phyloP scores from a whole-genome alignment of 352 stramenopile species.

The Pelagophyceae sp. region DNA sequence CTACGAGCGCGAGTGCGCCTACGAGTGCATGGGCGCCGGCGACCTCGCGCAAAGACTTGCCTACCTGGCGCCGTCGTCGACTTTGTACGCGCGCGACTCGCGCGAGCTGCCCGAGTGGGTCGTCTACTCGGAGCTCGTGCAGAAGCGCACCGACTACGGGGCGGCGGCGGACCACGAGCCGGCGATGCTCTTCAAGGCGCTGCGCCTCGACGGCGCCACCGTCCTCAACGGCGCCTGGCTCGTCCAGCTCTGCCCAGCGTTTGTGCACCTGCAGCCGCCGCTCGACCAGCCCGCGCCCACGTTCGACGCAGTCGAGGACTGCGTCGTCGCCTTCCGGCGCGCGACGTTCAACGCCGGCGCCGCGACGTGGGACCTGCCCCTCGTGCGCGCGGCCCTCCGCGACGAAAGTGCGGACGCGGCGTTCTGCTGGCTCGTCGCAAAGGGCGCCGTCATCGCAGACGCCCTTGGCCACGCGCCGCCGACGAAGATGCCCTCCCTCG shows the following conservation, averaged over 20 bases:
- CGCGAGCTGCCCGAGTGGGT: background rate
- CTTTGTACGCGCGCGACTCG: background rate
- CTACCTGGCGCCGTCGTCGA: background rate
- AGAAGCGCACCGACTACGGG: background rate
- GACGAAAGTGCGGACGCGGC: background rate
- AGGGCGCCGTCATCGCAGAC: background rate
- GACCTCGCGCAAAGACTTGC: background rate
- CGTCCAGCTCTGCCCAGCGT: background rate
- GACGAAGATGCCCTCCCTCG: background rate
- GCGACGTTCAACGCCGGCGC: background rate
- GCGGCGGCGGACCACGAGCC: too few relatives aligned
- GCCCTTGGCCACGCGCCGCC: too few relatives aligned
- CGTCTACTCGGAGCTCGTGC: background rate
- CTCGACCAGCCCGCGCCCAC: background rate
- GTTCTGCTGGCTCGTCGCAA: background rate
- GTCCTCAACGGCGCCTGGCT: slow-evolving; percentile 1
- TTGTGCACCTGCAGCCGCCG: background rate
- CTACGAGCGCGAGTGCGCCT: slow-evolving; percentile 15
- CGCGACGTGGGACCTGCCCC: background rate
- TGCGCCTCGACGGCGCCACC: background rate
- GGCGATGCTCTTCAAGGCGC: too few relatives aligned
- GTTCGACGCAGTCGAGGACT: background rate
- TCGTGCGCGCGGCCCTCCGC: background rate
- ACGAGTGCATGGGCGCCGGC: background rate
- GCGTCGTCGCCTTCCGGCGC: background rate